Percentiles rank a stretch among this genome's conserved stretches.
Evolutionary conservation across 1,284 basidiomycete genomes (phyloP).

Genomic region (Moesziomyces parantarcticus): DNA sequence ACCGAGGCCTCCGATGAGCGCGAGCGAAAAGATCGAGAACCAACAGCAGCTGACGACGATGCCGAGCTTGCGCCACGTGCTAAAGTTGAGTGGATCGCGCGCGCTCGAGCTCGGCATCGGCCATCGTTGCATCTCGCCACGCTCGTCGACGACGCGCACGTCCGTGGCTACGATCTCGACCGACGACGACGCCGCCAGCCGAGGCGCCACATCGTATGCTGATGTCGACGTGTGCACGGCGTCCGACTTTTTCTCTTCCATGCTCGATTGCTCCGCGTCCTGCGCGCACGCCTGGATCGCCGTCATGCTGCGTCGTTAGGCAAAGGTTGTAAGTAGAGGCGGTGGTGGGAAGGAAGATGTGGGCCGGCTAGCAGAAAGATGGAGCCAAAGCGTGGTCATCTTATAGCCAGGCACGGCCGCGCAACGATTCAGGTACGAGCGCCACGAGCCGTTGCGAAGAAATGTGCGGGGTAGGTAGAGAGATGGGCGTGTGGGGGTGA

Average conservation of each 20-base stretch:
- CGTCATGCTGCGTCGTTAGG: not conserved
- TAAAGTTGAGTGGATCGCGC: constrained; percentile 7
- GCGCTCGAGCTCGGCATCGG: constrained; percentile 6
- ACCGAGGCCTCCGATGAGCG: constrained; percentile 6
- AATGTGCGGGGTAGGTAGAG: too few species aligned
- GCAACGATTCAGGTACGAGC: too few species aligned
- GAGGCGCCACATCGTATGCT: not conserved
- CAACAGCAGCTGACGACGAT: constrained; percentile 7
- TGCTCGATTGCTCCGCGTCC: not conserved
- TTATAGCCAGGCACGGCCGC: not conserved
- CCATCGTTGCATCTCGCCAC: constrained; percentile 6
- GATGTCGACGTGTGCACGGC: not conserved
- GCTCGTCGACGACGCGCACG: not conserved
- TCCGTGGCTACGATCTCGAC: constrained; percentile 2
- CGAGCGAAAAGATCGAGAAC: constrained; percentile 10
- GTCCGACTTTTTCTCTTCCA: constrained; percentile 10
- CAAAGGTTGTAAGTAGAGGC: not conserved
- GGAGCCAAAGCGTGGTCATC: not conserved
- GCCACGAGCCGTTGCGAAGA: too few species aligned
- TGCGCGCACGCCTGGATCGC: not conserved
- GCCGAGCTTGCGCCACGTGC: constrained; percentile 7
- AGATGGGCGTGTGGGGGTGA: too few species aligned
- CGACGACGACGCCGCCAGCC: constrained; percentile 1
- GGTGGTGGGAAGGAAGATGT: not conserved
- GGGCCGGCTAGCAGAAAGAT: not conserved